Evolutionary conservation across 345 rosid species (phyloP), one percentile per base, ranked within the genome.

Genomic region (Linum tenue): DNA sequence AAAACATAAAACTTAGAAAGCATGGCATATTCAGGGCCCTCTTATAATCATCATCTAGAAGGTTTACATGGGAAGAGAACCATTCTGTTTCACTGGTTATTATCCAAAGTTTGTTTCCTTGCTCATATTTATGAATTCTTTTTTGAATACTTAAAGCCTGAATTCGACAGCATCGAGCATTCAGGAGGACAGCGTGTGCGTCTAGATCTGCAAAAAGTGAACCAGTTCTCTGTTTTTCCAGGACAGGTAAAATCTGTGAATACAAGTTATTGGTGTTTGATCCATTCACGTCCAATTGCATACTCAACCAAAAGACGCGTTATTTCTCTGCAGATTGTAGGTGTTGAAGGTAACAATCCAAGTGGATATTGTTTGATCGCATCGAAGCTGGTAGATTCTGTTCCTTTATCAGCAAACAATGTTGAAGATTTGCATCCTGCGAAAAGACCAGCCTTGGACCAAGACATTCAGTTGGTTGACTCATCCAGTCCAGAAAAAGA

Each of bases 301-400:
- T 58, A 59, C 61, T 73, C 69, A 69, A 69, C 64, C 56, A 64
- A 48, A 0, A 59, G 68, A 69, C 43, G 0, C 72, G 31, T 22
- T 22, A 62, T 39, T n/a, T 72, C 72, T 73, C 15, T 71, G 65
- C 85, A 94, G 99, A 80, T 94, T 66, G 88, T 94, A 55, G 97
- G 92, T 67, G 64, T 94, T 75, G 89, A 86, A 75, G 99, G 97
- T 67, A 78, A 84, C 64, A 94, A 94, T 81, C 97, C 96, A 62
- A 90, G 97, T 74, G 97, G 97, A 44, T 97, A 94, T 69, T 90
- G 91, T 84, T 79, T 94, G 59, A 85, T 84, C 41, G 96, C 95
- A 59, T 85, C 97, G 12, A 84, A 90, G 71, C 67, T 88, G 37
- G 63, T 90, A 11, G 97, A 88, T 66, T 75, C 76, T 64, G 71